Evolutionary conservation across 2,329 filamentous ascomycete genomes (phyloP).

Genomic region (Alternaria brassicae): DNA sequence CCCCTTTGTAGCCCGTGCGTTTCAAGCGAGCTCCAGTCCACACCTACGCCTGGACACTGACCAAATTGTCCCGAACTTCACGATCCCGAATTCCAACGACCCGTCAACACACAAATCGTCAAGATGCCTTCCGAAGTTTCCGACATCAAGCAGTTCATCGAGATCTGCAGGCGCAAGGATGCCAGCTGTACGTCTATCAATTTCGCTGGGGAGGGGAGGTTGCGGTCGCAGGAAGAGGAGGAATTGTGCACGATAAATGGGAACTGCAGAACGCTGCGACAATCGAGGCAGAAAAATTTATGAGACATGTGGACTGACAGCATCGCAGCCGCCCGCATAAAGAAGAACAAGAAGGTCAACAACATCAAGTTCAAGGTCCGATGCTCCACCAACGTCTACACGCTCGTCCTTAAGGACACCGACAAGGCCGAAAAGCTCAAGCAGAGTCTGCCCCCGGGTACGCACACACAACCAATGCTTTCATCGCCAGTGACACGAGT

Average conservation of each 20-base stretch:
- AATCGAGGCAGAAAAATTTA: neutral
- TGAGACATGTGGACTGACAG: conserved; percentile 11
- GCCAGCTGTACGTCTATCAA: conserved; percentile 83
- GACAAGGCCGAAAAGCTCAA: conserved; percentile 99
- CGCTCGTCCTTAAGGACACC: conserved; percentile 95
- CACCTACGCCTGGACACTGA: conserved; percentile 14
- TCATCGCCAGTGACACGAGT: neutral
- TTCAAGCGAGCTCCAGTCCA: conserved; percentile 47
- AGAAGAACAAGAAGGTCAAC: conserved; percentile 90
- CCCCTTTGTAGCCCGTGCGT: conserved; percentile 41
- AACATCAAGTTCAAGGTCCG: conserved; percentile 99
- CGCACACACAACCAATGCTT: conserved; percentile 43
- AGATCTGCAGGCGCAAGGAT: conserved; percentile 99
- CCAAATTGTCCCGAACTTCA: conserved; percentile 20
- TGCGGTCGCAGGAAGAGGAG: conserved; percentile 12
- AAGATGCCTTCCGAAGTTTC: conserved; percentile 98
- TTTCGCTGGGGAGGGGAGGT: neutral
- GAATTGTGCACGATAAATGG: conserved; percentile 8
- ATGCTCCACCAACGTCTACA: conserved; percentile 96
- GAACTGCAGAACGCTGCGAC: conserved; percentile 1
- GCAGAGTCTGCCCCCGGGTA: conserved; percentile 98
- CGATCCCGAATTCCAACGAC: conserved; percentile 32
- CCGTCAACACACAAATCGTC: conserved; percentile 58
- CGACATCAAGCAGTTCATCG: conserved; percentile 99
- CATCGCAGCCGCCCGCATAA: conserved; percentile 58